A percentile compares a stretch with the other conserved stretches of the same genome.
Evolutionary conservation across 768 basidiomycete species (phyloP).

Genomic region (Xanthoconium stramineum): DNA sequence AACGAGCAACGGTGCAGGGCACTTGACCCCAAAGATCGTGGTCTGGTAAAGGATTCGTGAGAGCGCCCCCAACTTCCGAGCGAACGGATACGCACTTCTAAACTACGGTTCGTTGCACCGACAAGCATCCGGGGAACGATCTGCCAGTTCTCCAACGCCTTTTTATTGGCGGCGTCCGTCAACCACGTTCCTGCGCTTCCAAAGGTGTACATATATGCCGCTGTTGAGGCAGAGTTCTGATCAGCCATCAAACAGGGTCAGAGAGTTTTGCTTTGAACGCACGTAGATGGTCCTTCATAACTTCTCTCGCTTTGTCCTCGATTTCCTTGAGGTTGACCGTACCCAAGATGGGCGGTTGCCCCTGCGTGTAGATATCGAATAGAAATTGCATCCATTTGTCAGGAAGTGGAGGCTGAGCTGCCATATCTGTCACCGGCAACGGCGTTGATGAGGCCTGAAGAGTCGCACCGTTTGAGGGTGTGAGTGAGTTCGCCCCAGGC

Average conservation of each 20-base stretch:
- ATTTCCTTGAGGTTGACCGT: conserved; percentile 62
- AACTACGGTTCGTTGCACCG: conserved; percentile 50
- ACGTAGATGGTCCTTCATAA: conserved; percentile 56
- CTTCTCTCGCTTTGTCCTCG: conserved; percentile 64
- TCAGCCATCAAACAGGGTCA: background rate
- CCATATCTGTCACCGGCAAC: conserved; percentile 13
- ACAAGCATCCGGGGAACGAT: conserved; percentile 83
- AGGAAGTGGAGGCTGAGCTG: conserved; percentile 11
- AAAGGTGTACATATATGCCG: conserved; percentile 69
- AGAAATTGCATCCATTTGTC: conserved; percentile 29
- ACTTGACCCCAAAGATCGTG: conserved; percentile 65
- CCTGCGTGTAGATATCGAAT: conserved; percentile 16
- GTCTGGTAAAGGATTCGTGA: conserved; percentile 40
- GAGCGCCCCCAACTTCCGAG: background rate
- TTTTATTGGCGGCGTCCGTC: conserved; percentile 66
- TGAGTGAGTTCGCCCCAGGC: background rate
- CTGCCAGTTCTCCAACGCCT: conserved; percentile 60
- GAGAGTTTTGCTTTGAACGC: conserved; percentile 13
- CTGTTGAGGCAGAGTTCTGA: conserved; percentile 31
- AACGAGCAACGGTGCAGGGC: conserved; percentile 59
- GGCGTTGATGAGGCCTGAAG: too few relatives aligned
- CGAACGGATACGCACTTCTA: conserved; percentile 47
- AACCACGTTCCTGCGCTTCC: conserved; percentile 72
- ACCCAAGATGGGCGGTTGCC: conserved; percentile 38
- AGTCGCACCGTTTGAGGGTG: background rate